Evolutionary conservation across 164 flowering plant genomes (phyloP).

Genomic region (Aristolochia californica): DNA sequence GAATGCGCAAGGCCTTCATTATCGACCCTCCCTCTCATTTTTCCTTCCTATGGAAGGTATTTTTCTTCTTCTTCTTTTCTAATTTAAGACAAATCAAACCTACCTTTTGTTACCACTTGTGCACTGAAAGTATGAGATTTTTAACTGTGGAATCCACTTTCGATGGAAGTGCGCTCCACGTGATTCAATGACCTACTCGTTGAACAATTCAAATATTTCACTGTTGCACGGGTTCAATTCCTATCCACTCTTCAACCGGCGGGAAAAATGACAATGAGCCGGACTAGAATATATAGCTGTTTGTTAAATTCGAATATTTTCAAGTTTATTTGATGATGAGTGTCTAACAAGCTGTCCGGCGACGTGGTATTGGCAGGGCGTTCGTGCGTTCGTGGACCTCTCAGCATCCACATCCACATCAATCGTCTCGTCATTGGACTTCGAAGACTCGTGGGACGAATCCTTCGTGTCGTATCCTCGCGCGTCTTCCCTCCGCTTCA

Average conservation of each 20-base stretch:
- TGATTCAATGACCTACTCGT: no score
- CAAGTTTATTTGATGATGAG: neutral
- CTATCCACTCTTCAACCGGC: neutral
- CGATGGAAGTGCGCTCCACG: no score
- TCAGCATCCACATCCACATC: slow-evolving; percentile 45
- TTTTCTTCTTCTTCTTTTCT: no score
- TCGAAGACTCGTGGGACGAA: slow-evolving; percentile 57
- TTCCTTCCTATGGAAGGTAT: slow-evolving; percentile 97
- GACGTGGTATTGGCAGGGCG: slow-evolving; percentile 51
- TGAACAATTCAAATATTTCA: no score
- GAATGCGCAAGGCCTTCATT: slow-evolving; percentile 72
- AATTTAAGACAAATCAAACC: no score
- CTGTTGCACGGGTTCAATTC: neutral
- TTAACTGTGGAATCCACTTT: no score
- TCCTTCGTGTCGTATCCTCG: slow-evolving; percentile 60
- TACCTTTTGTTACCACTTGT: no score
- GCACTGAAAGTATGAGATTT: no score
- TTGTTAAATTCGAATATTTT: no score
- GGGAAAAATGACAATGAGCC: neutral
- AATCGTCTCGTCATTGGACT: slow-evolving; percentile 69
- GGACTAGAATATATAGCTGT: no score
- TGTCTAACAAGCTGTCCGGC: neutral
- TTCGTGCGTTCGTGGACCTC: slow-evolving; percentile 82
- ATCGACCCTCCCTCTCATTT: slow-evolving; percentile 94
- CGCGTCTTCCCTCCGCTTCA: slow-evolving; percentile 68